phyloP scores from a whole-genome alignment of 305 asterid genomes.

The Rubia balearica region DNA sequence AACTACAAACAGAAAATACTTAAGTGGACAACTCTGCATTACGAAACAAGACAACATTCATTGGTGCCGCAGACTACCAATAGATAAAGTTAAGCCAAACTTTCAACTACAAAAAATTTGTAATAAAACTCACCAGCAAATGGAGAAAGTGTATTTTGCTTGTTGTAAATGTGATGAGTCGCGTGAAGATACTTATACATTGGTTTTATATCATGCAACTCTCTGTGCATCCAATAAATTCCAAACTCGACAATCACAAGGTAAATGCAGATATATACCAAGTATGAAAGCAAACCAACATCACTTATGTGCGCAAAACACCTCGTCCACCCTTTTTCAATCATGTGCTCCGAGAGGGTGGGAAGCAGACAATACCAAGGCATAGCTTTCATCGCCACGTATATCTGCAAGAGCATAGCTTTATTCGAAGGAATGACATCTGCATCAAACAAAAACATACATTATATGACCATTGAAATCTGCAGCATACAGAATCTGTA shows the following conservation, averaged over 20 bases:
- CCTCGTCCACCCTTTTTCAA: conserved; percentile 83
- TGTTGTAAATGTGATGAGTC: conserved; percentile 93
- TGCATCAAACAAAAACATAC: conserved; percentile 26
- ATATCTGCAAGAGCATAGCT: conserved; percentile 90
- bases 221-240: conserved; percentile 95
- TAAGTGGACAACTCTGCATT: not conserved
- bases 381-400: conserved; percentile 97
- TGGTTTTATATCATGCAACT: conserved; percentile 90
- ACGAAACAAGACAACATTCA: not conserved
- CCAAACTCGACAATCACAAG: conserved; percentile 84
- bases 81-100: not conserved
- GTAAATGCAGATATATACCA: conserved; percentile 39
- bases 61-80: not conserved
- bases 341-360: conserved; percentile 77
- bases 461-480: conserved; percentile 13
- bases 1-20: not conserved
- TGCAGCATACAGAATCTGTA: not conserved
- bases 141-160: conserved; percentile 94
- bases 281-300: conserved; percentile 51
- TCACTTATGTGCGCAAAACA: conserved; percentile 69
- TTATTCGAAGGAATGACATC: conserved; percentile 80
- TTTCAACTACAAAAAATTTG: not conserved
- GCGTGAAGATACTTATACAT: conserved; percentile 89
- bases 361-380: conserved; percentile 83
- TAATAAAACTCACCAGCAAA: conserved; percentile 66